These are phyloP conservation scores for Chrysanthemum lavandulifolium DNA, from an alignment of 129 eudicot species.

Conservation along the genomic window DNA sequence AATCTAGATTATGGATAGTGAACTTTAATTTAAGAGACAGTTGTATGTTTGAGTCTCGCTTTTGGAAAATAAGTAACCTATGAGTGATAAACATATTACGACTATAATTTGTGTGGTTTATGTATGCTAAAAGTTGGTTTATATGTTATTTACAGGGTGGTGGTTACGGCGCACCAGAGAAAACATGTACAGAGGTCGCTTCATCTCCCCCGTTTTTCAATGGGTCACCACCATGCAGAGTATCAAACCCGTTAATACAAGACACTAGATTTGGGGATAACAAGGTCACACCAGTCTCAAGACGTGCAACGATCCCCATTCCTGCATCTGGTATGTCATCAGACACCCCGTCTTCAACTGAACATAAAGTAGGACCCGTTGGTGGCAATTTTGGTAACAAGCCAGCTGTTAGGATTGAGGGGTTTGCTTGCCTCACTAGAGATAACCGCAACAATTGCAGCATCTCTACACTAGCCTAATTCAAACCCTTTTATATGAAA, in stretches of 20 bases:
- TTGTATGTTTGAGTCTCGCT: too few relatives aligned
- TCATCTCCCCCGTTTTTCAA: too few relatives aligned
- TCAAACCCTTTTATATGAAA: constrained; percentile 13
- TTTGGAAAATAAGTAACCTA: neutral
- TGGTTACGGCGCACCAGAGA: constrained; percentile 45
- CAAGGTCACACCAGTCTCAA: constrained; percentile 46
- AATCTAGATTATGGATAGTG: too few relatives aligned
- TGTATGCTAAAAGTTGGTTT: neutral
- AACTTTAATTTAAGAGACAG: too few relatives aligned
- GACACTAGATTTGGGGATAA: constrained; percentile 72
- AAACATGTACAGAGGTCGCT: constrained; percentile 43
- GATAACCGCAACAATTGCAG: constrained; percentile 63
- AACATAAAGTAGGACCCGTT: constrained; percentile 53
- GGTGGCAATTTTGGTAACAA: constrained; percentile 74
- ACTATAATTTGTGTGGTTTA: neutral
- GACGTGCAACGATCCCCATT: constrained; percentile 32
- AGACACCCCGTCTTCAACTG: constrained; percentile 41
- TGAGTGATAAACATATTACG: neutral
- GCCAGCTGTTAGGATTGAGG: constrained; percentile 78
- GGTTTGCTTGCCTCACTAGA: constrained; percentile 75
- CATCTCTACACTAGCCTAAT: constrained; percentile 73
- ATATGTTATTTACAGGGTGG: constrained; percentile 38
- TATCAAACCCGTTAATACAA: constrained; percentile 84
- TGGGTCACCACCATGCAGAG: constrained; percentile 96
- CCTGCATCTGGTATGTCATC: constrained; percentile 41